These are phyloP conservation scores for Penicillium sp. DNA, from an alignment of 2,329 filamentous ascomycete genomes.

Conservation along the genomic window DNA sequence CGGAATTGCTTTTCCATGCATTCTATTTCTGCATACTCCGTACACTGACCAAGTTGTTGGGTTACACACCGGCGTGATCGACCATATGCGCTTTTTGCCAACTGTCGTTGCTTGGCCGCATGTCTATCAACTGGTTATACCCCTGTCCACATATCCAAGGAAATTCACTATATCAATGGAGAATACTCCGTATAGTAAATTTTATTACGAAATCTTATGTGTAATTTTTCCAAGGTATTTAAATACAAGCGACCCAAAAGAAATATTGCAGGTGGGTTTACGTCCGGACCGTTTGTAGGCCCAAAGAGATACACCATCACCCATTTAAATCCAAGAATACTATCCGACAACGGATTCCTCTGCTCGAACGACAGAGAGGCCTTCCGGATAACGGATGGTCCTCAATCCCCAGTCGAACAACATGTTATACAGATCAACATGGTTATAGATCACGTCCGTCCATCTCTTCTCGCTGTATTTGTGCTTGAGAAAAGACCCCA, in stretches of 20 bases:
- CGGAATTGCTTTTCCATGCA: too few relatives aligned
- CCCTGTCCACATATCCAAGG: too few relatives aligned
- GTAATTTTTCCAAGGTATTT: too few relatives aligned
- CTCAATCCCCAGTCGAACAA: constrained; percentile 4
- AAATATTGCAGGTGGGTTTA: not conserved
- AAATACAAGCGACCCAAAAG: too few relatives aligned
- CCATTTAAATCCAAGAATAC: not conserved
- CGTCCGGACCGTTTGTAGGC: not conserved
- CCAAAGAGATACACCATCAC: not conserved
- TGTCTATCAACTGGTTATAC: not conserved
- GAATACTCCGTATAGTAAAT: too few relatives aligned
- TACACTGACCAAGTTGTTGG: too few relatives aligned
- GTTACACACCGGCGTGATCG: too few relatives aligned
- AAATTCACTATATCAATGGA: too few relatives aligned
- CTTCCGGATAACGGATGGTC: not conserved
- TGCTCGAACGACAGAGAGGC: not conserved
- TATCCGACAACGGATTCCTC: not conserved
- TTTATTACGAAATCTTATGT: too few relatives aligned
- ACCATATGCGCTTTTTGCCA: too few relatives aligned
- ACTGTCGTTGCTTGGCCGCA: not conserved
- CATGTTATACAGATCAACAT: constrained; percentile 6
- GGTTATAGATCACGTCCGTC: constrained; percentile 7
- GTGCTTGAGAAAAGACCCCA: constrained; percentile 5
- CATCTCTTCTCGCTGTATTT: constrained; percentile 1
- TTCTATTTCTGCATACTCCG: too few relatives aligned